A percentile compares a stretch with the other conserved stretches of the same genome.
phyloP scores from a whole-genome alignment of 345 rosid species.

The Orychophragmus violaceus region DNA sequence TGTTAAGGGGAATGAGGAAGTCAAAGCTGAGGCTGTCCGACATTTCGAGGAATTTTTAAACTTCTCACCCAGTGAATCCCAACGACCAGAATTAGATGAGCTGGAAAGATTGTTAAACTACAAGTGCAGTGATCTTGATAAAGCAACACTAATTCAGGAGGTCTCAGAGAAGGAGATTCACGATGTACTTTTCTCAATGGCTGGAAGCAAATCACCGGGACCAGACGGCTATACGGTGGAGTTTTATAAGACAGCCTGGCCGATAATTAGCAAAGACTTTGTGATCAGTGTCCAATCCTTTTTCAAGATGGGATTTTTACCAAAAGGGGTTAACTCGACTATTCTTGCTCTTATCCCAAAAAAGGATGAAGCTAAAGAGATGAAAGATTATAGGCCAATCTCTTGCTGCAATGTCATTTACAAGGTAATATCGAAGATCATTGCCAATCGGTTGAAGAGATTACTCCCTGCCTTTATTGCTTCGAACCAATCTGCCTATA shows the following conservation, averaged over 20 bases:
- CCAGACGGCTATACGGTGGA: background rate
- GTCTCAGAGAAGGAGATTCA: background rate
- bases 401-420: background rate
- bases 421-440: background rate
- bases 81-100: background rate
- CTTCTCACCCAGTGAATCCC: background rate
- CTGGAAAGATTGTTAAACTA: too few relatives aligned
- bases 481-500: background rate
- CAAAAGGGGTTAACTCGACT: background rate
- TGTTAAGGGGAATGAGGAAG: background rate
- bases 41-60: background rate
- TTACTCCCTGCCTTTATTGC: background rate
- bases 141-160: background rate
- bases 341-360: background rate
- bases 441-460: background rate
- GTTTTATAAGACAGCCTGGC: background rate
- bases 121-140: background rate
- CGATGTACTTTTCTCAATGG: background rate
- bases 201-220: background rate
- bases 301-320: background rate
- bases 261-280: background rate
- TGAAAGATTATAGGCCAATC: background rate
- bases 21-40: background rate
- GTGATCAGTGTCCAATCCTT: background rate
- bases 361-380: background rate